Percentiles rank a stretch among this genome's conserved stretches.
Evolutionary conservation across 2,329 filamentous ascomycete species (phyloP).

Genomic region (Calycina herbarum): DNA sequence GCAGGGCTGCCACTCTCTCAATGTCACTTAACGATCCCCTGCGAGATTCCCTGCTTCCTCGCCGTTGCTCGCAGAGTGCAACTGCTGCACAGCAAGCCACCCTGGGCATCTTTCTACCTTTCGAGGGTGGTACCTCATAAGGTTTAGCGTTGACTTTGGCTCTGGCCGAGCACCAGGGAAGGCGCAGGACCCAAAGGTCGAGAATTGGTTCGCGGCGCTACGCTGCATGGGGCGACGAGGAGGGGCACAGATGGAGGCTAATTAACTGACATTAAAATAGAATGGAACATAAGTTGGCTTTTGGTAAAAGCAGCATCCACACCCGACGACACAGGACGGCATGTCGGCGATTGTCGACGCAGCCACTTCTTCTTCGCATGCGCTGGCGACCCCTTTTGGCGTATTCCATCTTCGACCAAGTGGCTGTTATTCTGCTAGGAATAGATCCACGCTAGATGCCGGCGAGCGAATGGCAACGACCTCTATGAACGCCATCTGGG

Average conservation of each 20-base stretch:
- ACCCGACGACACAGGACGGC: slow-evolving; percentile 24
- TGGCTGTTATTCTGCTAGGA: slow-evolving; percentile 21
- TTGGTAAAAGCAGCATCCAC: slow-evolving; percentile 13
- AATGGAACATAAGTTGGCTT: slow-evolving; percentile 23
- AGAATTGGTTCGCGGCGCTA: slow-evolving; percentile 14
- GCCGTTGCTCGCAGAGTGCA: slow-evolving; percentile 20
- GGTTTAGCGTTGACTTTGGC: slow-evolving; percentile 5
- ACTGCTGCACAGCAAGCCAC: slow-evolving; percentile 26
- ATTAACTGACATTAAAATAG: slow-evolving; percentile 31
- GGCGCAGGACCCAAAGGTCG: slow-evolving; percentile 9
- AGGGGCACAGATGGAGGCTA: slow-evolving; percentile 20
- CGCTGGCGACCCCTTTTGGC: background rate
- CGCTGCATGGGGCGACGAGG: slow-evolving; percentile 3
- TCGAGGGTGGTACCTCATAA: slow-evolving; percentile 13
- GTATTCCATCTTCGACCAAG: background rate
- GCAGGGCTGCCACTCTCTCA: slow-evolving; percentile 20
- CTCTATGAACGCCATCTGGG: background rate
- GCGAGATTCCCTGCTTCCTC: slow-evolving; percentile 17
- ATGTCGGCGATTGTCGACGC: slow-evolving; percentile 1
- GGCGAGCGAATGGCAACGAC: slow-evolving; percentile 3
- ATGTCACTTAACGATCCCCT: slow-evolving; percentile 15
- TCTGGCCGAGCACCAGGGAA: background rate
- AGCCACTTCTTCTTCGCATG: background rate
- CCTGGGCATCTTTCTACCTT: slow-evolving; percentile 14
- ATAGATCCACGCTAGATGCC: slow-evolving; percentile 28